Percentiles rank a stretch among this genome's conserved stretches.
phyloP scores from a whole-genome alignment of 2,329 filamentous ascomycete genomes.

The Thielaviopsis euricoi region DNA sequence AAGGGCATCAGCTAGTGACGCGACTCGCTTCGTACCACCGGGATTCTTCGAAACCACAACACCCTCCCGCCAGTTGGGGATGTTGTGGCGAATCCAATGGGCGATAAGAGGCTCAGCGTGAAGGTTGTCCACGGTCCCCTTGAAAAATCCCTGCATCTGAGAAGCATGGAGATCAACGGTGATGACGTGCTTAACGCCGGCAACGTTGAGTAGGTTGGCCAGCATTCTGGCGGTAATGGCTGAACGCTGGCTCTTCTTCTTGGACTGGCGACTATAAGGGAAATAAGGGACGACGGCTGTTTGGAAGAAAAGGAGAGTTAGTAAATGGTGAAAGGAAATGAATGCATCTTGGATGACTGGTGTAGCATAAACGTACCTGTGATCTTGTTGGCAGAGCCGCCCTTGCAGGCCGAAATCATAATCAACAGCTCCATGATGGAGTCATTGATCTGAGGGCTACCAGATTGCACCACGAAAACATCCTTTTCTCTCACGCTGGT shows the following conservation, averaged over 20 bases:
- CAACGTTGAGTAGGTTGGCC: conserved; percentile 82
- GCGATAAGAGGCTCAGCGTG: conserved; percentile 91
- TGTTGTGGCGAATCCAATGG: conserved; percentile 84
- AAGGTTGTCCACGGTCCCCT: conserved; percentile 91
- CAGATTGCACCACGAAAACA: conserved; percentile 97
- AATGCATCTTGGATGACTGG: neutral
- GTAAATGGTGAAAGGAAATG: neutral
- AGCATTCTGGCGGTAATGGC: conserved; percentile 96
- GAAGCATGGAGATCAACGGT: conserved; percentile 91
- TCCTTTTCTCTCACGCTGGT: conserved; percentile 87
- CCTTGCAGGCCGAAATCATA: conserved; percentile 97
- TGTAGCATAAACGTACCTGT: conserved; percentile 48
- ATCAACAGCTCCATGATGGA: conserved; percentile 98
- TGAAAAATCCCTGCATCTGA: conserved; percentile 99
- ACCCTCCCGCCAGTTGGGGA: conserved; percentile 73
- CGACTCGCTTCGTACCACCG: conserved; percentile 91
- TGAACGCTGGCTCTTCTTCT: conserved; percentile 94
- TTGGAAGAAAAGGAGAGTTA: conserved; percentile 5
- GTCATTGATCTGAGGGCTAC: conserved; percentile 91
- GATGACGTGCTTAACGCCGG: conserved; percentile 92
- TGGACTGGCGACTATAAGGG: conserved; percentile 97
- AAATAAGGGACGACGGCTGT: conserved; percentile 83
- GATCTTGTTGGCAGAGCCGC: conserved; percentile 89
- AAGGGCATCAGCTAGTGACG: conserved; percentile 82
- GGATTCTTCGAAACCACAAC: conserved; percentile 98